These are phyloP conservation scores for Nicotiana undulata DNA, from an alignment of 257 asterid species.

Conservation along the genomic window DNA sequence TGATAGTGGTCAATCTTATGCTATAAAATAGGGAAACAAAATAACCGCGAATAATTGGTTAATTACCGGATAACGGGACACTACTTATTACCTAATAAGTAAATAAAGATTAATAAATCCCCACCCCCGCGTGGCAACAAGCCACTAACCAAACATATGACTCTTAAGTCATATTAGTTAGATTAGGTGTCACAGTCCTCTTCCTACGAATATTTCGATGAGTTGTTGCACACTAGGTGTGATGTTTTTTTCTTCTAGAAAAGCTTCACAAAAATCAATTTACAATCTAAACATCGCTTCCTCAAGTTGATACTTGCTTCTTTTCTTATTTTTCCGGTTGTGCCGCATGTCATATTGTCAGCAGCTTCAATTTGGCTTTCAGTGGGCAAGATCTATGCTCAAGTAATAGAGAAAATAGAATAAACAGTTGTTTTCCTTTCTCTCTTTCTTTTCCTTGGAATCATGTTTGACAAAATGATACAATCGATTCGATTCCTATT, in stretches of 20 bases:
- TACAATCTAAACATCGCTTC: neutral
- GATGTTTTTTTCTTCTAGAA: neutral
- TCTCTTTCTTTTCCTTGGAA: neutral
- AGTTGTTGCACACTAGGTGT: too few species aligned
- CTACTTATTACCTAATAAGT: too few species aligned
- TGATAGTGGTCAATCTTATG: neutral
- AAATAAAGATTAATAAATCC: too few species aligned
- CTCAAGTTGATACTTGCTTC: neutral
- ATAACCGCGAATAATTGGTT: neutral
- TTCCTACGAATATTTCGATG: too few species aligned
- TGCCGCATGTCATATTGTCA: constrained; percentile 14
- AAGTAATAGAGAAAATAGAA: constrained; percentile 29
- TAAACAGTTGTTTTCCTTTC: neutral
- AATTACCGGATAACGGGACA: too few species aligned
- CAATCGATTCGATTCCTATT: neutral
- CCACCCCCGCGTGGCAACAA: too few species aligned
- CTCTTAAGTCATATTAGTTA: too few species aligned
- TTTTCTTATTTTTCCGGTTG: constrained; percentile 10
- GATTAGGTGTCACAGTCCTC: too few species aligned
- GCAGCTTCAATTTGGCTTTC: constrained; percentile 16
- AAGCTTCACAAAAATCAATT: neutral
- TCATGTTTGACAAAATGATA: neutral
- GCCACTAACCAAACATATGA: too few species aligned
- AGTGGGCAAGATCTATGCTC: constrained; percentile 59
- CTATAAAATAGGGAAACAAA: neutral